Conservation (phyloP, 768 basidiomycete genomes). For the Suillus subluteus region DNA sequence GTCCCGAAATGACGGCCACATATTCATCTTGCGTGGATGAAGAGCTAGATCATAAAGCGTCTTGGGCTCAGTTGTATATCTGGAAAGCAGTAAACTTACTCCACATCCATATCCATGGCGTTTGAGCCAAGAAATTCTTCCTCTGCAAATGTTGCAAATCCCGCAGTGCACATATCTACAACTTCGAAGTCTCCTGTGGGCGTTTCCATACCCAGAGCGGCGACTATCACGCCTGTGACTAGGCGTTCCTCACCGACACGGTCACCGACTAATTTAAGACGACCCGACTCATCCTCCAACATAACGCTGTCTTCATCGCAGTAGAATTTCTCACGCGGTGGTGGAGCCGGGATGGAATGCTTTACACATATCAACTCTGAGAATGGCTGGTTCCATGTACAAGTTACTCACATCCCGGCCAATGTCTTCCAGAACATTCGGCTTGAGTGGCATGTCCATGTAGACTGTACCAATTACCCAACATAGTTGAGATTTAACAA, state of each 20-base stretch:
- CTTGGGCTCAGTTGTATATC: neutral
- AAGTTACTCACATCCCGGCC: conserved; percentile 78
- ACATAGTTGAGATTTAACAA: conserved; percentile 82
- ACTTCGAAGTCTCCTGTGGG: conserved; percentile 91
- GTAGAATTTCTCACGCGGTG: conserved; percentile 72
- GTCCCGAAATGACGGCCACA: conserved; percentile 85
- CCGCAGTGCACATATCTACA: conserved; percentile 84
- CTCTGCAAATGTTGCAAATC: conserved; percentile 61
- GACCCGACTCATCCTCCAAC: conserved; percentile 96
- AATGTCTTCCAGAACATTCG: conserved; percentile 95
- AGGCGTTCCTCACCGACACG: conserved; percentile 60
- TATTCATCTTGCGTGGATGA: conserved; percentile 58
- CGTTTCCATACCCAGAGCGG: conserved; percentile 90
- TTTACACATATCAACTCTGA: conserved; percentile 35
- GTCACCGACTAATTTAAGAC: conserved; percentile 86
- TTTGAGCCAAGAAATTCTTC: conserved; percentile 31
- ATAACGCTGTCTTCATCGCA: conserved; percentile 81
- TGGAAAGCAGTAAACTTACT: conserved; percentile 28
- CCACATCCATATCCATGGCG: conserved; percentile 75
- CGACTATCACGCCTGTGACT: conserved; percentile 92
- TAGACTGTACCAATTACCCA: conserved; percentile 95
- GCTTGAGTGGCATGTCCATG: conserved; percentile 99
- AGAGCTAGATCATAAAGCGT: conserved; percentile 14
- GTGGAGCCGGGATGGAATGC: conserved; percentile 89
- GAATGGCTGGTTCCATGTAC: conserved; percentile 6